Base-by-base conservation (phyloP, 805 yeast genomes). In the Limtongozyma cylindracea region DNA sequence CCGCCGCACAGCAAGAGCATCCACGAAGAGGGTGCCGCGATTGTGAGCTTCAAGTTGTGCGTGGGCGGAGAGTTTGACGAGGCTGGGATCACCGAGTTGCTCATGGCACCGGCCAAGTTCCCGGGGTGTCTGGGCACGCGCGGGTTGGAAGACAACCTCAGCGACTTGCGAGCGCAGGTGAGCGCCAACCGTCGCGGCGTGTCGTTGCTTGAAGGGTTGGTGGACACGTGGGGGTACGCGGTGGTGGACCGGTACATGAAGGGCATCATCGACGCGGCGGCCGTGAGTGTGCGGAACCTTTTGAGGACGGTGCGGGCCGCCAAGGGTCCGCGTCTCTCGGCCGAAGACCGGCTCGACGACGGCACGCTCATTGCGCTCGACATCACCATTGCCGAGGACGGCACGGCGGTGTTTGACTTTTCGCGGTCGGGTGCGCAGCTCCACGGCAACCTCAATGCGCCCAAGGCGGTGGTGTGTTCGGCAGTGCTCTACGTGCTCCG, bases 41-140 rank as follows among this genome's bases (percentile, higher is more conserved):
- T 84, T 17, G 59, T 63, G 34, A 68, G 88, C 1, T 82, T 71
- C 38, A 53, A 73, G 27, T 52, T 84, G 10, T 84, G 80, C 6
- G 23, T 28, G 4, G 49, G 59, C 24, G 91, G 91, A 3, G 49
- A 47, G 20, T 82, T 82, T 38, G 80, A 80, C 35, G 78, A 73
- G 30, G 71, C 54, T 10, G 56, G 64, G 7, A 62, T 82, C 23
- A 56, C 64, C 9, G 53, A 60, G 22, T 37, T 71, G 12, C 47
- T 84, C 24, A 50, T 69, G 19, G 72, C 73, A 26, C 95, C 95
- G 0, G 73, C 91, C 0, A 53, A 65, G 32, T 62, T 55, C 29
- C 78, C 88, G 1, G 91, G 91, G 0, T 78, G 94, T 29, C 69
- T 88, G 1, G 96, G 95, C 6, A 68, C 93, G 0, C 60, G 96